Base-by-base conservation (phyloP, 2,329 filamentous ascomycete species). In the Dryadomyces quercus-mongolicae region DNA sequence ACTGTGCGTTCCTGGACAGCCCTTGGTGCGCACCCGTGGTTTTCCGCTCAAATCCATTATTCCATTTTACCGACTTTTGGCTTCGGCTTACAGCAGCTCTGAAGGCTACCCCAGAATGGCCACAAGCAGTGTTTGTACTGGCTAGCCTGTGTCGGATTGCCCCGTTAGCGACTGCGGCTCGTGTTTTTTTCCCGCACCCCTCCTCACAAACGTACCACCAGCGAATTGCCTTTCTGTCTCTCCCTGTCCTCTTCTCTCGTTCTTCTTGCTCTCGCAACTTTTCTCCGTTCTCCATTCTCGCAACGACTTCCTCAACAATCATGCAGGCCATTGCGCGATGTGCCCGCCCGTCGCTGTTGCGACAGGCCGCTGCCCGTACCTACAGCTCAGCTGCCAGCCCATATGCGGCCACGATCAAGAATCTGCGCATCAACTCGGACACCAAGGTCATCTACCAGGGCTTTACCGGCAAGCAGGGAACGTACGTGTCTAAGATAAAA, bases 391-490 rank as follows among this genome's bases (percentile, higher is more conserved):
- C 78, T 61, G 77, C 78, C 58, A 80, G 82, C 61, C 81, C 81
- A 59, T 92, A 92, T 70, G 72, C 83, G 62, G 71, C 80, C 65
- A 92, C 87, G 56, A 77, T 85, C 68, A 75, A 85, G 66, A 97
- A 97, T 78, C 82, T 97, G 66, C 86, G 89, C 74, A 91, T 97
- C 77, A 95, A 90, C 73, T 69, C 77, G 70, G 85, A 96, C 63
- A 98, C 93, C 65, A 94, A 93, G 77, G 89, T 98, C 62, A 77
- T 97, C 66, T 97, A 82, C 78, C 93, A 98, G 76, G 93, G 93
- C 63, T 97, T 97, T 73, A 97, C 92, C 55, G 92, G 92, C 70
- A 93, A 88, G 79, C 90, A 95, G 80, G 89, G 89, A 85, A 92
- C 86, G 86, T 90, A 71, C 74, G 85, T 84, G 47, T 8, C 47